Conservation (phyloP, 345 rosid species). For the Corchorus capsularis region DNA sequence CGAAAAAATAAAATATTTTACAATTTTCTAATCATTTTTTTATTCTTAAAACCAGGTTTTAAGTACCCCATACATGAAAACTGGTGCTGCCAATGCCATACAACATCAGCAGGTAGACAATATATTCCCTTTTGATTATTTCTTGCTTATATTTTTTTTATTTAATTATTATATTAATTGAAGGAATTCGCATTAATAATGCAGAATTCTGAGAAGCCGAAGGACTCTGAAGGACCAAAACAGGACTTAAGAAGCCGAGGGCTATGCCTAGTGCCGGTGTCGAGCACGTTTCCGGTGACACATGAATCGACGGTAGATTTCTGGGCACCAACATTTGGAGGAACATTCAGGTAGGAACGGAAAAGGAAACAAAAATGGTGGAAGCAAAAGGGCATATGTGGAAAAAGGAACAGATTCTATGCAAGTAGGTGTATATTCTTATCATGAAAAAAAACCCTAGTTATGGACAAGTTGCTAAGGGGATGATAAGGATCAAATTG, state of each 20-base stretch:
- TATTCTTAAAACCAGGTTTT: slow-evolving; percentile 49
- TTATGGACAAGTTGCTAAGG: slow-evolving; percentile 29
- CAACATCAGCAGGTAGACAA: slow-evolving; percentile 70
- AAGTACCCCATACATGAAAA: slow-evolving; percentile 93
- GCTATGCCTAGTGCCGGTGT: slow-evolving; percentile 84
- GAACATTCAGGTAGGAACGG: slow-evolving; percentile 70
- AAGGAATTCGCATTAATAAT: neutral
- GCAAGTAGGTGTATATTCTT: slow-evolving; percentile 31
- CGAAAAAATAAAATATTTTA: neutral
- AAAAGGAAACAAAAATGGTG: neutral
- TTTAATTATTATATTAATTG: neutral
- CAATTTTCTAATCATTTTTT: slow-evolving; percentile 8
- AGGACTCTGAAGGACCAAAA: slow-evolving; percentile 63
- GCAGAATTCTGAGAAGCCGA: slow-evolving; percentile 58
- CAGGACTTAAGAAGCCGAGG: slow-evolving; percentile 94
- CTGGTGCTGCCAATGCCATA: slow-evolving; percentile 71
- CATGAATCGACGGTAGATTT: slow-evolving; percentile 80
- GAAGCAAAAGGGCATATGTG: neutral
- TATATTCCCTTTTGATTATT: neutral
- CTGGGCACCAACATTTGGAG: slow-evolving; percentile 99
- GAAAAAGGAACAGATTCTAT: slow-evolving; percentile 33
- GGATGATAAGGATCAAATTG: slow-evolving; percentile 30
- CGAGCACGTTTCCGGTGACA: slow-evolving; percentile 86
- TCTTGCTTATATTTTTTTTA: neutral
- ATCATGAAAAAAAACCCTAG: slow-evolving; percentile 34